Evolutionary conservation across 2,329 filamentous ascomycete genomes (phyloP), one percentile per base, ranked within the genome.

Genomic region (Pestalotiopsis sp.): DNA sequence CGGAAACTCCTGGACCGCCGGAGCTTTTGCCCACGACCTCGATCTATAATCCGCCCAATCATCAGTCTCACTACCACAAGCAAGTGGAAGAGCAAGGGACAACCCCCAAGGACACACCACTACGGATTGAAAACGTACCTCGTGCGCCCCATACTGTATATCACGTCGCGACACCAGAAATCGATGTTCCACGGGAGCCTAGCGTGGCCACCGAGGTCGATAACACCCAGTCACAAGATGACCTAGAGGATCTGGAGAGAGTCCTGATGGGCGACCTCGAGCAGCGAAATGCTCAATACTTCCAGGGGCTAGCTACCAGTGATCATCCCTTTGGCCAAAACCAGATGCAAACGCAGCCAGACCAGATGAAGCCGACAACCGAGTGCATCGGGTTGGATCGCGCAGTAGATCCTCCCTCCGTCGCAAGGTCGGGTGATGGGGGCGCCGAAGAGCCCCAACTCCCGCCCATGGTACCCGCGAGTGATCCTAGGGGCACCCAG

Each of bases 1-100:
- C 80, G 17, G 83, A 82, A 67, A 81, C 79, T 3, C 83, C 83
- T 11, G 83, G 82, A 2, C 82, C 82, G 7, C 80, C 80, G 3
- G 81, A 84, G 66, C 72, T 84, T 23, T 70, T 85, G 6, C 83
- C 83, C 3, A 78, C 78, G 25, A 82, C 79, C 7, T 83, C 81
- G 57, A 76, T 84, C 7, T 84, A 83, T 71, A 82, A 81, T 61
- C 80, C 81, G 2, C 76, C 77, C 36, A 68, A 67, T 23, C 73
- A 52, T 23, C 68, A 20, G 64, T 6, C 62, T 27, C 55, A 55
- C 13, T 27, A 25, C 17, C n/a, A 20, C 57, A 67, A 63, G 25
- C 49, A 52, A 11, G 20, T 58, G 14, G 59, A 31, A 59, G 58
- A 62, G n/a, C 38, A 39, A 38, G 25, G n/a, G 12, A 63, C 23